Evolutionary conservation across 768 basidiomycete genomes (phyloP).

Genomic region (Cystofilobasidium ferigula): DNA sequence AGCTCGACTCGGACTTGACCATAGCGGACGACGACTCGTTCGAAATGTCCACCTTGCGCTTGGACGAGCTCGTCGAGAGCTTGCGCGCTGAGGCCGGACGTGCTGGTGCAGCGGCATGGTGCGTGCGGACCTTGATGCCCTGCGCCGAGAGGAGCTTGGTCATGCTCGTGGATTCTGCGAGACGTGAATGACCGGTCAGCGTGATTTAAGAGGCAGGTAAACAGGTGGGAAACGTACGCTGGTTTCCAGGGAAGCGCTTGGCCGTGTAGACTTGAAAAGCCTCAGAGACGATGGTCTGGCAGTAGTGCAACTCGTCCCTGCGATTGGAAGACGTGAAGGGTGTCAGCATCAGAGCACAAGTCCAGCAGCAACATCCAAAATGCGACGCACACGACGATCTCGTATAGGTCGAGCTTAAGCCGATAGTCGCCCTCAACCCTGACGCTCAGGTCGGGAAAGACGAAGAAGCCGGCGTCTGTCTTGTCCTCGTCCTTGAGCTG

Average conservation of each 20-base stretch:
- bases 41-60: conserved; percentile 7
- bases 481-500: conserved; percentile 67
- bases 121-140: conserved; percentile 18
- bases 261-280: conserved; percentile 91
- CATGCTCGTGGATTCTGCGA: neutral
- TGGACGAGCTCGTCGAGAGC: neutral
- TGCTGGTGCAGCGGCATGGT: neutral
- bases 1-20: neutral
- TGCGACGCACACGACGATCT: conserved; percentile 71
- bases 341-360: no score
- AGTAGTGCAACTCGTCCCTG: conserved; percentile 76
- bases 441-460: conserved; percentile 88
- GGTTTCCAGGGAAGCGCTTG: conserved; percentile 40
- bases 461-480: conserved; percentile 74
- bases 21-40: neutral
- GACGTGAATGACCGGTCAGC: neutral
- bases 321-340: conserved; percentile 11
- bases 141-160: conserved; percentile 6
- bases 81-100: neutral
- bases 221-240: neutral
- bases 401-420: conserved; percentile 65
- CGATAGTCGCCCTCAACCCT: conserved; percentile 84
- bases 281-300: conserved; percentile 75
- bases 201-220: neutral
- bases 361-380: neutral